Evolutionary conservation across 768 basidiomycete species (phyloP).

Genomic region (Rhodosporidiobolus sp.): DNA sequence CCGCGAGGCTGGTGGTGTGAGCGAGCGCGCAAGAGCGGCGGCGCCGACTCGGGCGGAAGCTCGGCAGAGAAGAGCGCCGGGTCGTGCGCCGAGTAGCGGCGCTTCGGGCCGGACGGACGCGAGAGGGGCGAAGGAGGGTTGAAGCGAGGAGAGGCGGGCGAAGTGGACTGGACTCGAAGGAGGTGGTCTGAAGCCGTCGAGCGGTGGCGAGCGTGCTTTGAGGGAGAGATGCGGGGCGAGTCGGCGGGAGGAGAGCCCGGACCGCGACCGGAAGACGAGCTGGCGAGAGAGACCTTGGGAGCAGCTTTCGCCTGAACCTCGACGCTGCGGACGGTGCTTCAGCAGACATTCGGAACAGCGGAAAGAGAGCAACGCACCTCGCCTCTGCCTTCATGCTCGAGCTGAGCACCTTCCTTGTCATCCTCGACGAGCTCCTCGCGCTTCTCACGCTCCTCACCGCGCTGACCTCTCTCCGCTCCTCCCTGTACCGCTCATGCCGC

Average conservation of each 20-base stretch:
- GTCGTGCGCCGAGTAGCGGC: not conserved
- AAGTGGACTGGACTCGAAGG: not conserved
- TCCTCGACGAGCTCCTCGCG: not conserved
- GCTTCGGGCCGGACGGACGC: not conserved
- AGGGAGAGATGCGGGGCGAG: accelerated
- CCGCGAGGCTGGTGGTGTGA: not conserved
- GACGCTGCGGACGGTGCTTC: not conserved
- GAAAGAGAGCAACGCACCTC: not conserved
- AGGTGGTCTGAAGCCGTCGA: not conserved
- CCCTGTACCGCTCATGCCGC: not conserved
- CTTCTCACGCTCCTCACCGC: too few relatives aligned
- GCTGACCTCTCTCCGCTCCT: not conserved
- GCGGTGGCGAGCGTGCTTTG: not conserved
- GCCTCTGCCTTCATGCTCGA: not conserved
- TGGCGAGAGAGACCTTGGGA: not conserved
- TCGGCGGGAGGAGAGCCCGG: too few relatives aligned
- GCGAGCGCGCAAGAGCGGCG: not conserved
- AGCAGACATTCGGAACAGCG: not conserved
- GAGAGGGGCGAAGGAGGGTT: not conserved
- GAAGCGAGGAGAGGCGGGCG: not conserved
- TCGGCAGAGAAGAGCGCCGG: too few relatives aligned
- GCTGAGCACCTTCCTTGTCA: not conserved
- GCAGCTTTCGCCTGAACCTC: not conserved
- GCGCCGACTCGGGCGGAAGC: too few relatives aligned
- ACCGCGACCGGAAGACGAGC: not conserved